Evolutionary conservation across 2,329 filamentous ascomycete genomes (phyloP).

Genomic region (Penicillium sp.): DNA sequence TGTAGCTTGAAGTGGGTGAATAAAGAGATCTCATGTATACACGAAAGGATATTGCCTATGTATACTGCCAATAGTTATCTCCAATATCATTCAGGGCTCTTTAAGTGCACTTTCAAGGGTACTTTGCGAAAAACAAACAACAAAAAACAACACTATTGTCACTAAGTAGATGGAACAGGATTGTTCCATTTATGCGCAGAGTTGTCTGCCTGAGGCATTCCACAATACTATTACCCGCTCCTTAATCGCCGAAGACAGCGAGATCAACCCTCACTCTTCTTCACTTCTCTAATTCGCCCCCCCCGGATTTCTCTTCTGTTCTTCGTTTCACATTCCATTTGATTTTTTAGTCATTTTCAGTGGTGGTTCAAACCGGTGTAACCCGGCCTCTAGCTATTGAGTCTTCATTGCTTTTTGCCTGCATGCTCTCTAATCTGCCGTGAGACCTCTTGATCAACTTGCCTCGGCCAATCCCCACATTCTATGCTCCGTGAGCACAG

Average conservation of each 20-base stretch:
- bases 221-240: constrained; percentile 13
- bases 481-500: constrained; percentile 22
- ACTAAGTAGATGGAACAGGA: neutral
- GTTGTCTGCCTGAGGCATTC: neutral
- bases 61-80: neutral
- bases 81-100: neutral
- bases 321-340: neutral
- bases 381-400: constrained; percentile 16
- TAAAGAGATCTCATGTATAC: neutral
- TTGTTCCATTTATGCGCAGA: neutral
- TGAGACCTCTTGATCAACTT: constrained; percentile 21
- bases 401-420: constrained; percentile 24
- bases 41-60: neutral
- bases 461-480: constrained; percentile 27
- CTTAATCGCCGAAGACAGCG: constrained; percentile 20
- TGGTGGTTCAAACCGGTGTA: neutral
- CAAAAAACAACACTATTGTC: no score
- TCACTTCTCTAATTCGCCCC: constrained; percentile 4
- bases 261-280: constrained; percentile 11
- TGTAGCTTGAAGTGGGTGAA: constrained; percentile 5
- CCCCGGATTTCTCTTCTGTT: neutral
- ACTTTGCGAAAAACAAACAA: no score
- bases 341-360: neutral
- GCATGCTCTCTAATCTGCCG: constrained; percentile 23
- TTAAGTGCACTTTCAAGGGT: neutral